Base-by-base conservation (phyloP, 768 basidiomycete species). In the Psilocybe sp. region DNA sequence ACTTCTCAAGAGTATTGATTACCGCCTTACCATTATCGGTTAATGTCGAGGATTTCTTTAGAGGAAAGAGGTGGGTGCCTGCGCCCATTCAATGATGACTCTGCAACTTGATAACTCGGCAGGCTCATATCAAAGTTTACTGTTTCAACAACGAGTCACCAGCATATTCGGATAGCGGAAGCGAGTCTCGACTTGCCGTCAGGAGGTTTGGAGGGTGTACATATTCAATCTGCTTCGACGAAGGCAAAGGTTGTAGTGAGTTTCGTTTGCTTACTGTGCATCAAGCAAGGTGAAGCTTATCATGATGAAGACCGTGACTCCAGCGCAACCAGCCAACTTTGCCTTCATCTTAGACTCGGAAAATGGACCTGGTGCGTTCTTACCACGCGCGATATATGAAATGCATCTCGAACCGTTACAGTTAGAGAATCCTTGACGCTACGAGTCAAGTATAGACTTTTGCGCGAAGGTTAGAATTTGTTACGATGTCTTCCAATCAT, bases 11-110 rank as follows among this genome's bases (percentile, higher is more conserved):
- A 50, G 66, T 75, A 2, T 72, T 95, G 4, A 74, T 78, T 12
- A 83, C 87, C 6, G 77, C 87, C 0, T 73, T 98, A 3, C 95
- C 96, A 0, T 74, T 99, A 39, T 82, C 88, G 2, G 89, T 98
- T 50, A 97, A 95, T 50, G 96, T 98, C 0, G 90, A 98, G 67
- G 97, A 99, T 64, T 95, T 92, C 67, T 98, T 98, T 74, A 83
- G 96, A 16, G 87, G 87, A 20, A 74, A 81, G 49, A 85, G 83
- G 96, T 93, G 34, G 39, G 76, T 47, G 36, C 8, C 32, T 50
- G 2, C 39, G 8, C 32, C 32, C 31, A 2, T 10, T 46, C 12
- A 18, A 47, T 38, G 2, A 33, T 37, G 40, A 43, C 35, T 32
- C 43, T 44, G 15, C 51, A 19, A 46, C 55, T 11, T 40, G 18